These are phyloP conservation scores for Cicer yamashitae DNA, from an alignment of 306 rosid species.

Conservation along the genomic window DNA sequence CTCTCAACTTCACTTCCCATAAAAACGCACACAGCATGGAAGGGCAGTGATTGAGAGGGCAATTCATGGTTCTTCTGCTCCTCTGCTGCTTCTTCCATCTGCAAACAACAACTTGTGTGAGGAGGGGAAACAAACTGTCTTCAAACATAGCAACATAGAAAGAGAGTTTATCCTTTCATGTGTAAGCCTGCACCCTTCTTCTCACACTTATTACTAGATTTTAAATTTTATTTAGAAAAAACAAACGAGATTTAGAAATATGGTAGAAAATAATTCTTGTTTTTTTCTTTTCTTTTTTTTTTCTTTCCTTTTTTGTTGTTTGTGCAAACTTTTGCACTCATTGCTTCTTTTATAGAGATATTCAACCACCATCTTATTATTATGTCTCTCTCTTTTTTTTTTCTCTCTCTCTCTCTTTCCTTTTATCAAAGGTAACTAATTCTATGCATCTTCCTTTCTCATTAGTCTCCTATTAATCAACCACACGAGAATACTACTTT, in stretches of 20 bases:
- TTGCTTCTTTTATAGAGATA: slow-evolving; percentile 51
- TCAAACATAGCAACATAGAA: slow-evolving; percentile 16
- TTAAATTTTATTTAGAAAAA: slow-evolving; percentile 48
- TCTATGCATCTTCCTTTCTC: slow-evolving; percentile 12
- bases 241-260: not conserved
- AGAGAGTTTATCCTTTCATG: slow-evolving; percentile 44
- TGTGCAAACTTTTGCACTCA: slow-evolving; percentile 50
- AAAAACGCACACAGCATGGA: slow-evolving; percentile 28
- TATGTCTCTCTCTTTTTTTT: slow-evolving; percentile 20
- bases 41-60: slow-evolving; percentile 38
- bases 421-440: slow-evolving; percentile 54
- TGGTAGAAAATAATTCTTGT: not conserved
- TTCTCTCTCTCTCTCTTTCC: not conserved
- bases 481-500: slow-evolving; percentile 88
- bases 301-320: slow-evolving; percentile 44
- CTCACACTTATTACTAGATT: slow-evolving; percentile 38
- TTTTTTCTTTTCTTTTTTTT: slow-evolving; percentile 26
- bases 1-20: slow-evolving; percentile 49
- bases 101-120: slow-evolving; percentile 18
- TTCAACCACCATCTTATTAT: slow-evolving; percentile 60
- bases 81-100: slow-evolving; percentile 41
- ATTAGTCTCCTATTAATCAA: slow-evolving; percentile 60
- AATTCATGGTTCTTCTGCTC: slow-evolving; percentile 50
- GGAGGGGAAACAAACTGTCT: not conserved
- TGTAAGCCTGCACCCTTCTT: slow-evolving; percentile 52